Conservation (phyloP, 1,139 yeast species). For the Kodamaea derodonti region DNA sequence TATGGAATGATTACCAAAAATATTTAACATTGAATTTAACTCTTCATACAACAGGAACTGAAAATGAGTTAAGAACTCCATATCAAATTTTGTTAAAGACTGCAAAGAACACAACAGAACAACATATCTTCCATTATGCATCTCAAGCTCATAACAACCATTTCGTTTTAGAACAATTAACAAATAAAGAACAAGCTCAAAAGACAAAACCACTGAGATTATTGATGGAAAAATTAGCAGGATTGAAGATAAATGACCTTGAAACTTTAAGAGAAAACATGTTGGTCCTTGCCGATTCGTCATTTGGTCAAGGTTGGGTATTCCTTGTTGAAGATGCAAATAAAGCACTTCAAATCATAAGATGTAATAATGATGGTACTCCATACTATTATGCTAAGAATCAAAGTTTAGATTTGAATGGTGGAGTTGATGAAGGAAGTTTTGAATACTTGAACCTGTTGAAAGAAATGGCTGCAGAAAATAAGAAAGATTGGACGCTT, state of each 20-base stretch:
- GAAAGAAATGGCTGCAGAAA: constrained; percentile 39
- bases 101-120: constrained; percentile 64
- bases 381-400: constrained; percentile 79
- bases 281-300: constrained; percentile 51
- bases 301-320: constrained; percentile 81
- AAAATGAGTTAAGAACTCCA: constrained; percentile 73
- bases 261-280: constrained; percentile 54
- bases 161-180: constrained; percentile 71
- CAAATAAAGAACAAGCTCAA: constrained; percentile 27
- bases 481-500: constrained; percentile 62
- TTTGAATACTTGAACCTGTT: constrained; percentile 45
- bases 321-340: constrained; percentile 73
- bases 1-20: constrained; percentile 82
- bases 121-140: constrained; percentile 78
- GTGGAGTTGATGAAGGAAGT: constrained; percentile 56
- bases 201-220: constrained; percentile 46
- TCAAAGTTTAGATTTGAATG: constrained; percentile 74
- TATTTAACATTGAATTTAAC: constrained; percentile 65
- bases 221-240: constrained; percentile 40
- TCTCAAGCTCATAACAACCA: constrained; percentile 94
- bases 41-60: constrained; percentile 74
- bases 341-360: constrained; percentile 60
- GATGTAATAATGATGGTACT: constrained; percentile 82
- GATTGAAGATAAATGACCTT: constrained; percentile 35
- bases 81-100: constrained; percentile 73